Conservation (phyloP, 2,329 filamentous ascomycete species). For the Fusarium sterilihyphosum region DNA sequence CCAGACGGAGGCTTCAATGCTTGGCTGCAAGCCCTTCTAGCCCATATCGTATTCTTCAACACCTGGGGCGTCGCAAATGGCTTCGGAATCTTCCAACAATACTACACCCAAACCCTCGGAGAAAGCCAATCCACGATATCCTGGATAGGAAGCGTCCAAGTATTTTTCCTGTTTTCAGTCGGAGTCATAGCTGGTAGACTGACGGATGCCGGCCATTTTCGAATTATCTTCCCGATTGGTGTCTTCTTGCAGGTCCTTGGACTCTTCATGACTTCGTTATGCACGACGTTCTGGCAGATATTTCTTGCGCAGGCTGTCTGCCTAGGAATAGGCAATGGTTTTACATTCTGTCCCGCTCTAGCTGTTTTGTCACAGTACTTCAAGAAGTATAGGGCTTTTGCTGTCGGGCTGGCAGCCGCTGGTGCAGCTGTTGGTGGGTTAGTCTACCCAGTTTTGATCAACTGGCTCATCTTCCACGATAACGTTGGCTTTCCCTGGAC, state of each 20-base stretch:
- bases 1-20: constrained; percentile 37
- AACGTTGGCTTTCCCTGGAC: constrained; percentile 66
- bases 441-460: constrained; percentile 61
- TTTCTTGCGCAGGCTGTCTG: constrained; percentile 61
- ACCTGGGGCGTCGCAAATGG: constrained; percentile 59
- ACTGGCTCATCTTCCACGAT: constrained; percentile 54
- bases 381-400: constrained; percentile 61
- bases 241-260: constrained; percentile 53
- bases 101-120: constrained; percentile 51
- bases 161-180: constrained; percentile 54
- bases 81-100: constrained; percentile 58
- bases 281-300: constrained; percentile 58
- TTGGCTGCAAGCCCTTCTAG: constrained; percentile 48
- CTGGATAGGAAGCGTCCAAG: constrained; percentile 57
- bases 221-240: constrained; percentile 50
- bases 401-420: constrained; percentile 67
- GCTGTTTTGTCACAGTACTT: constrained; percentile 73
- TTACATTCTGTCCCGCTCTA: constrained; percentile 66
- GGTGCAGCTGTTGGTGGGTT: constrained; percentile 66
- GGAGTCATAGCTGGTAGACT: constrained; percentile 55
- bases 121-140: constrained; percentile 52
- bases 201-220: constrained; percentile 57
- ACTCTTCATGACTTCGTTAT: constrained; percentile 56
- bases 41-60: constrained; percentile 54
- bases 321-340: constrained; percentile 62